Conservation (phyloP, 768 basidiomycete genomes). For the Podaxis mareebaensis region DNA sequence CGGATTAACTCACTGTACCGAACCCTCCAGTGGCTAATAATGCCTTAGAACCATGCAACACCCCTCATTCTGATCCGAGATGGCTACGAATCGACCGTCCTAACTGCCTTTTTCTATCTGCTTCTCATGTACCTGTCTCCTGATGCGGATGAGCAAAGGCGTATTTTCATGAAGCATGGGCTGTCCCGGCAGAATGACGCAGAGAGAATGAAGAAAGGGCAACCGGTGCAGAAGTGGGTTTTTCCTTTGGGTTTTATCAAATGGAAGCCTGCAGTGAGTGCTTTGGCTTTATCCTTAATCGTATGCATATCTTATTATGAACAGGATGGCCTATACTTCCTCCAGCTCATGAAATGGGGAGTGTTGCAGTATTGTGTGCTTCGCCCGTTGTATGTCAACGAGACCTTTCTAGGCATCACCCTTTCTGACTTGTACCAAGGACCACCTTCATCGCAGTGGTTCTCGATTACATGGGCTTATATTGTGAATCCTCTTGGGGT, state of each 20-base stretch:
- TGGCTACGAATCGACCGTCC: constrained; percentile 73
- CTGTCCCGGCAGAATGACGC: constrained; percentile 58
- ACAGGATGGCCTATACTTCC: constrained; percentile 66
- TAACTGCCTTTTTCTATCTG: constrained; percentile 80
- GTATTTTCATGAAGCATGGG: constrained; percentile 57
- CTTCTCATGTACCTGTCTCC: constrained; percentile 70
- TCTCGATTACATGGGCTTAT: constrained; percentile 63
- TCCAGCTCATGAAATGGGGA: constrained; percentile 77
- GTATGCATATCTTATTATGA: constrained; percentile 13
- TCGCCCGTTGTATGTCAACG: constrained; percentile 48
- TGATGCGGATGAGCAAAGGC: constrained; percentile 58
- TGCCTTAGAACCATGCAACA: constrained; percentile 59
- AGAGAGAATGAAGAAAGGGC: constrained; percentile 40
- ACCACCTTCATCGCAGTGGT: constrained; percentile 64
- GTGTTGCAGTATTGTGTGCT: constrained; percentile 74
- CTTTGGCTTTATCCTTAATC: not conserved
- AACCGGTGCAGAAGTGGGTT: constrained; percentile 59
- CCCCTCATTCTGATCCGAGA: constrained; percentile 71
- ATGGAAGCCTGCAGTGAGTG: constrained; percentile 57
- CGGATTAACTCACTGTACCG: not conserved
- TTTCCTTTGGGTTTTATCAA: constrained; percentile 66
- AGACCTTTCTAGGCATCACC: not conserved
- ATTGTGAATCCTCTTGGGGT: constrained; percentile 73
- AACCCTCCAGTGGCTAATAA: constrained; percentile 8
- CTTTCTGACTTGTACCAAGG: constrained; percentile 25